These are phyloP conservation scores for Penicillium psychrofluorescens DNA, from an alignment of 495 filamentous ascomycete species.

Conservation along the genomic window DNA sequence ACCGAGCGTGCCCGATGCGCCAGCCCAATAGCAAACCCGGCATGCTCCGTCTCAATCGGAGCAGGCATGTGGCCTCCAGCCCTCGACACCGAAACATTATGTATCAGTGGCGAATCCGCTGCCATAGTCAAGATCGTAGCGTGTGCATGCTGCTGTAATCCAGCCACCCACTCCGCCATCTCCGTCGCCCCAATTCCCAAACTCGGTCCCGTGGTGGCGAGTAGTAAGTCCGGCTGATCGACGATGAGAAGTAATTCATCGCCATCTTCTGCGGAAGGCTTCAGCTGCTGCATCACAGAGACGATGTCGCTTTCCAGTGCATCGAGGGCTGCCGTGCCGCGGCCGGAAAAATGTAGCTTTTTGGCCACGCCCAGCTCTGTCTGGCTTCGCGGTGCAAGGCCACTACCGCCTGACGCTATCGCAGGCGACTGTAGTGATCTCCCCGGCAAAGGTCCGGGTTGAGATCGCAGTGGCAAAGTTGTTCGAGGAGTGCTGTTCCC, in stretches of 20 bases:
- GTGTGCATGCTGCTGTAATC: constrained; percentile 41
- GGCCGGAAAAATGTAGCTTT: constrained; percentile 29
- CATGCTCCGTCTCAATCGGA: constrained; percentile 56
- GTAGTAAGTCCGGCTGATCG: constrained; percentile 45
- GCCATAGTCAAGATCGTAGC: constrained; percentile 59
- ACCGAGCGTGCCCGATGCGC: constrained; percentile 68
- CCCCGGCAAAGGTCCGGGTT: constrained; percentile 20
- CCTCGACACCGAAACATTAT: constrained; percentile 33
- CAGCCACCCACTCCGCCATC: constrained; percentile 38
- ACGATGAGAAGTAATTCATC: constrained; percentile 38
- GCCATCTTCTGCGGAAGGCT: constrained; percentile 9
- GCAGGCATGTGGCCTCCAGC: constrained; percentile 37
- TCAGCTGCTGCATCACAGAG: constrained; percentile 25
- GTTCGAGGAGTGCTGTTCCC: constrained; percentile 15
- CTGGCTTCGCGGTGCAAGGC: constrained; percentile 1
- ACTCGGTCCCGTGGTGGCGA: constrained; percentile 35
- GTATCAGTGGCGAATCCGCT: constrained; percentile 63
- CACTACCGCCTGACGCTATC: background rate
- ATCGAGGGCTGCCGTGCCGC: constrained; percentile 26
- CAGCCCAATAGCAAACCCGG: constrained; percentile 57
- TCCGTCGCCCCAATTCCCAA: constrained; percentile 37
- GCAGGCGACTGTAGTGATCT: constrained; percentile 13
- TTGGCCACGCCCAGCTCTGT: constrained; percentile 22
- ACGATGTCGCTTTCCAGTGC: constrained; percentile 31
- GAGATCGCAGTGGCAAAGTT: constrained; percentile 25